Base-by-base conservation (phyloP, 2,329 filamentous ascomycete species). In the Arthrobotrys sinensis region DNA sequence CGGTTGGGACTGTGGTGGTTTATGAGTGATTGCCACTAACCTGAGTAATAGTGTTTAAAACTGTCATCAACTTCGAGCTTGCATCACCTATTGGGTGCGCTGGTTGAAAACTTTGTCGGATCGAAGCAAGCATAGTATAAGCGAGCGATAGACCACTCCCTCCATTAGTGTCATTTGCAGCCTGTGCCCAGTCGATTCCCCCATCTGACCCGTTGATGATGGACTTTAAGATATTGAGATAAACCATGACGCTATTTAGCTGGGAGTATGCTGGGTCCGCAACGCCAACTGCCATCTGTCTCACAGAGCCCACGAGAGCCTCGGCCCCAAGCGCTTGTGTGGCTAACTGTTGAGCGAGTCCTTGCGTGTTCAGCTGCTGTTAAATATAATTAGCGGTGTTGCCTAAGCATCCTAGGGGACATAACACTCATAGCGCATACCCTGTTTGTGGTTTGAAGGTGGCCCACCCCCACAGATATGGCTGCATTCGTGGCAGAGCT, bases 241-340 rank as follows among this genome's bases (percentile, higher is more conserved):
- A 66, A 3, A 50, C 28, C 43, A 66, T 66, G 6, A 53, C n/a
- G 10, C 11, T 66, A 14, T 66, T 66, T 1, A 52, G 16, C 10
- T 53, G 21, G n/a, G n/a, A n/a, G 10, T 38, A 50, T 19, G 63
- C 63, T 14, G 45, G 45, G 43, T 66, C 45, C 38, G 32, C 63
- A 24, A 66, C 28, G 16, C 46, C 63, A 28, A 16, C 10, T 1
- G 38, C 10, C 2, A 10, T 24, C 6, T 24, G 38, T 10, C 43
- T 21, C 7, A 21, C 14, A 46, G 24, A 46, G 8, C n/a, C 16
- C 4, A 38, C 12, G 38, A 43, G 48, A 10, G 1, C 6, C 6
- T 11, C 48, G 6, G 11, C 24, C 16, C 38, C 38, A 45, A 63
- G 43, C 4, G 4, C 32, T 16, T 65, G 36, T 10, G 21, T 36